Conservation (phyloP, 352 stramenopile species). For the Phytophthora podocarpi region DNA sequence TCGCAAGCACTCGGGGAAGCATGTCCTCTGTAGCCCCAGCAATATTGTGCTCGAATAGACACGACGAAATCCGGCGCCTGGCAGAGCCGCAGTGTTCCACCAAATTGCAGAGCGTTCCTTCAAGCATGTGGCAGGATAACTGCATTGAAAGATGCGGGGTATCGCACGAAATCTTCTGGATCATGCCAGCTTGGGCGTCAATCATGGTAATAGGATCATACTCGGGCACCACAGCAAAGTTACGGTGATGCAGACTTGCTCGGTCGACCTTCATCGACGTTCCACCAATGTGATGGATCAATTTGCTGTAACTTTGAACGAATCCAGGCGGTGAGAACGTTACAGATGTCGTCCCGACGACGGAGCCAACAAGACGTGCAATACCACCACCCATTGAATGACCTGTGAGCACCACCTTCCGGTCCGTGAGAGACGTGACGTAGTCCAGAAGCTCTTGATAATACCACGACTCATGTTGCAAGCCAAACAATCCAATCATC, state of each 20-base stretch:
- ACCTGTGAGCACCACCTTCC: constrained; percentile 85
- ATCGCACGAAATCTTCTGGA: constrained; percentile 90
- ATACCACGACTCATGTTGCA: constrained; percentile 89
- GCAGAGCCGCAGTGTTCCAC: constrained; percentile 78
- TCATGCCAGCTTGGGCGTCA: constrained; percentile 87
- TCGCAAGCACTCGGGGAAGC: constrained; percentile 38
- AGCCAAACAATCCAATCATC: constrained; percentile 85
- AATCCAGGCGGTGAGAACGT: constrained; percentile 88
- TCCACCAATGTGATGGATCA: constrained; percentile 83
- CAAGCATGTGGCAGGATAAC: constrained; percentile 92
- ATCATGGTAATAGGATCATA: constrained; percentile 91
- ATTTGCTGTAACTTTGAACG: constrained; percentile 90
- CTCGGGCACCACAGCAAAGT: constrained; percentile 87
- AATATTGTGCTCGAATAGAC: constrained; percentile 81
- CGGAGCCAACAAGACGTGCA: constrained; percentile 80
- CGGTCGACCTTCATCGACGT: constrained; percentile 75
- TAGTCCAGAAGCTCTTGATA: constrained; percentile 89
- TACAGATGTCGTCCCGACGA: constrained; percentile 77
- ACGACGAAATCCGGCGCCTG: constrained; percentile 63
- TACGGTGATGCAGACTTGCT: constrained; percentile 78
- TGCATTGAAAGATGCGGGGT: constrained; percentile 89
- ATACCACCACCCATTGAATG: constrained; percentile 91
- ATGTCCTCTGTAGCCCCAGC: constrained; percentile 73
- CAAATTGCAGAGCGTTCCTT: constrained; percentile 87
- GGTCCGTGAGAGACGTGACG: constrained; percentile 75